Evolutionary conservation across 768 basidiomycete species (phyloP).

Genomic region (Suillus weaverae): DNA sequence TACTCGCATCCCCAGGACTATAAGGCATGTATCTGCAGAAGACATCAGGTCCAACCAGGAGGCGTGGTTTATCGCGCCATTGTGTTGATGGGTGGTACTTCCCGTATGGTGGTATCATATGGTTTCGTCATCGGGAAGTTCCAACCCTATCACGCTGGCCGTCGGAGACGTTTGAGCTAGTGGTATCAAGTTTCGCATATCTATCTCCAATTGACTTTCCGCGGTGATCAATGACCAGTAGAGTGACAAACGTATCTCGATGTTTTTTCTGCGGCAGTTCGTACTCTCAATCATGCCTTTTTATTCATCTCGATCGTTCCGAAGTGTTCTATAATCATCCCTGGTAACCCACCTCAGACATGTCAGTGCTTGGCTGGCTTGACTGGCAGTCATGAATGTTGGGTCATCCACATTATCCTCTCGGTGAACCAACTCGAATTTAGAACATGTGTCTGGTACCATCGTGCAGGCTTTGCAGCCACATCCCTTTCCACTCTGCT

Average conservation of each 20-base stretch:
- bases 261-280: background rate
- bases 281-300: background rate
- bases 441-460: too few species aligned
- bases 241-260: background rate
- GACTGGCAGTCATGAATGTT: too few species aligned
- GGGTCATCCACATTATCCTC: too few species aligned
- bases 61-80: background rate
- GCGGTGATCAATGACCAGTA: too few species aligned
- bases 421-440: too few species aligned
- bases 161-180: background rate
- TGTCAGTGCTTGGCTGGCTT: too few species aligned
- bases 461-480: too few species aligned
- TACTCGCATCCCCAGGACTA: background rate
- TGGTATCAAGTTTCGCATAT: background rate
- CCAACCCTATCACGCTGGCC: background rate
- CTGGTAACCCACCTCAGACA: too few species aligned
- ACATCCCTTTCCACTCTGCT: too few species aligned
- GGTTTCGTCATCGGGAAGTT: background rate
- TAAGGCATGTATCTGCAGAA: background rate
- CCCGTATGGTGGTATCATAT: background rate
- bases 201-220: background rate
- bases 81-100: background rate
- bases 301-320: background rate
- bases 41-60: background rate
- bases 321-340: too few species aligned